Conservation (phyloP, 2,329 filamentous ascomycete species). For the Aschersonia sp. region DNA sequence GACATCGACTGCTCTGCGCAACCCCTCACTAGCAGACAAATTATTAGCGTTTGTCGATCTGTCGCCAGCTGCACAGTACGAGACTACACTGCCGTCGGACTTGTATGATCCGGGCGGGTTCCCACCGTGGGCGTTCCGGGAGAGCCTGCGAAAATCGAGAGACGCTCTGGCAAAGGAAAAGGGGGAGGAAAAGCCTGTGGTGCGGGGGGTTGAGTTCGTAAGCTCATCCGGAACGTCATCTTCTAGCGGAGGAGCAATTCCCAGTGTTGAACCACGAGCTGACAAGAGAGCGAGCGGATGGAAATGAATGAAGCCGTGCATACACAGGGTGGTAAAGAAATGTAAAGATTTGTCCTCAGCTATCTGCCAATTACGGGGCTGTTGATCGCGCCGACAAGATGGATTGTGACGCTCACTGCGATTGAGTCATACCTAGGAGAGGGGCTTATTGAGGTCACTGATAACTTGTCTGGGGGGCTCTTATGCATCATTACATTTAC, state of each 20-base stretch:
- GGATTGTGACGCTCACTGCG: too few species aligned
- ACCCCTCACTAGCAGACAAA: conserved; percentile 59
- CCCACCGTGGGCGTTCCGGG: conserved; percentile 37
- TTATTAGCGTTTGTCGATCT: conserved; percentile 51
- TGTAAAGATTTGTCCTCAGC: too few species aligned
- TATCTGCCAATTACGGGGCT: too few species aligned
- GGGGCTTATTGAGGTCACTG: too few species aligned
- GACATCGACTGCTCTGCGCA: conserved; percentile 50
- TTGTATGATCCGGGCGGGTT: conserved; percentile 45
- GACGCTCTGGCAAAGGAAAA: conserved; percentile 28
- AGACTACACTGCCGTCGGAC: conserved; percentile 39
- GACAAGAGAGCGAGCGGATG: conserved; percentile 20
- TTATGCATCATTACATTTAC: too few species aligned
- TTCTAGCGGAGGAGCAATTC: conserved; percentile 9
- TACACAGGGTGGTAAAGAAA: too few species aligned
- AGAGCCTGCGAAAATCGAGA: conserved; percentile 33
- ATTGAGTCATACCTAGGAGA: too few species aligned
- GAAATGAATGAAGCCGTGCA: conserved; percentile 8
- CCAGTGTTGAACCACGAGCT: conserved; percentile 9
- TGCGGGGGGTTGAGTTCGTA: conserved; percentile 35
- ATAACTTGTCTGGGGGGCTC: too few species aligned
- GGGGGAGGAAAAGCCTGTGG: conserved; percentile 26
- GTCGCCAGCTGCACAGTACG: conserved; percentile 43
- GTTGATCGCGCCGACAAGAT: too few species aligned
- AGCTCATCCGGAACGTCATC: conserved; percentile 10